Percentiles rank a stretch among this genome's conserved stretches.
phyloP scores from a whole-genome alignment of 345 rosid species.

The Hevea brasiliensis region DNA sequence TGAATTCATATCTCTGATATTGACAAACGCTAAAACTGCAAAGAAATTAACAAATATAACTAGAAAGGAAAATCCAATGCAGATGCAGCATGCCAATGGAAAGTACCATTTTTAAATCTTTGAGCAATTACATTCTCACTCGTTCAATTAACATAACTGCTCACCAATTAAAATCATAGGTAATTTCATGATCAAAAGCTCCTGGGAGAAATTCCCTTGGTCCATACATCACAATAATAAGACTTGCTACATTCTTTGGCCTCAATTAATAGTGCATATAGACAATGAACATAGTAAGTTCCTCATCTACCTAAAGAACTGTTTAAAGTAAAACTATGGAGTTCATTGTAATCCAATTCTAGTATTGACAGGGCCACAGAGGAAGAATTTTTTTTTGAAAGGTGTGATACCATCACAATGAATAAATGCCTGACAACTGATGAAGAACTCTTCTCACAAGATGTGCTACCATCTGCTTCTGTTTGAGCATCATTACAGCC shows the following conservation, averaged over 20 bases:
- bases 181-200: not conserved
- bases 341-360: not conserved
- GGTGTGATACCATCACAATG: not conserved
- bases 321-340: not conserved
- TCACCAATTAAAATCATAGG: not conserved
- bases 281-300: not conserved
- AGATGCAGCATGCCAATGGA: too few species aligned
- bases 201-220: not conserved
- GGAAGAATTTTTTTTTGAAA: not conserved
- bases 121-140: not conserved
- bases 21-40: too few species aligned
- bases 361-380: not conserved
- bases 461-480: conserved; percentile 80
- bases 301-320: not conserved
- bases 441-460: conserved; percentile 33
- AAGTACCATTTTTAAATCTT: not conserved
- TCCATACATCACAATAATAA: not conserved
- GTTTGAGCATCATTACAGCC: conserved; percentile 76
- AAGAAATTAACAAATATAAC: too few species aligned
- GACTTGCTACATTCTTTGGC: not conserved
- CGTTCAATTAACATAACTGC: too few species aligned
- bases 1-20: too few species aligned
- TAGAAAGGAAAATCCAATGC: too few species aligned
- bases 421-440: not conserved
- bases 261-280: not conserved